phyloP scores from a whole-genome alignment of 306 rosid genomes.

The Biancaea sappan region DNA sequence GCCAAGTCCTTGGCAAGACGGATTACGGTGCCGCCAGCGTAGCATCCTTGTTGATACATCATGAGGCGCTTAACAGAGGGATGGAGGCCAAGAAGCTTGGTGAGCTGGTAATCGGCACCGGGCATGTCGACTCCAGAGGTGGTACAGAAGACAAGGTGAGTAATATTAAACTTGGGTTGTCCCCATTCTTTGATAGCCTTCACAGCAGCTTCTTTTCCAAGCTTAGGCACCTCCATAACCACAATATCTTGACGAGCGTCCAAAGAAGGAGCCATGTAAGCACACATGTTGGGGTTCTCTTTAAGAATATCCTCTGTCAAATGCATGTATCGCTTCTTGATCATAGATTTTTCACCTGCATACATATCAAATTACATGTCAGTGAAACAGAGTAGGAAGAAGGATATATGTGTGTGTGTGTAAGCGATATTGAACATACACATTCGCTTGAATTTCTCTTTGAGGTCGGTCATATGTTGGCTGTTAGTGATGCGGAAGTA shows the following conservation, averaged over 20 bases:
- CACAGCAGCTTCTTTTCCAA: constrained; percentile 53
- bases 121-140: constrained; percentile 76
- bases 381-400: not conserved
- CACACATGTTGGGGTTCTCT: constrained; percentile 55
- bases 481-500: constrained; percentile 67
- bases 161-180: constrained; percentile 65
- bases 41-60: constrained; percentile 77
- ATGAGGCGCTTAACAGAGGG: constrained; percentile 63
- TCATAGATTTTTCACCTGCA: constrained; percentile 71
- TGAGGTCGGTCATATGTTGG: constrained; percentile 62
- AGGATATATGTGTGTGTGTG: not conserved
- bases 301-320: constrained; percentile 50
- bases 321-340: constrained; percentile 61
- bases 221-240: constrained; percentile 65
- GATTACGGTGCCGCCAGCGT: constrained; percentile 69
- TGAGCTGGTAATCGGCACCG: constrained; percentile 63
- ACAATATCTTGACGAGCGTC: constrained; percentile 64
- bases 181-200: constrained; percentile 72
- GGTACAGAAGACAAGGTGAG: constrained; percentile 64
- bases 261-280: constrained; percentile 64
- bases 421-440: constrained; percentile 34
- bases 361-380: no score
- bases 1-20: constrained; percentile 68
- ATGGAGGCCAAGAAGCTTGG: constrained; percentile 61
- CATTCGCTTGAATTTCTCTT: constrained; percentile 70